Evolutionary conservation across 1,284 basidiomycete species (phyloP).

Genomic region (Leccinum pachyderme): DNA sequence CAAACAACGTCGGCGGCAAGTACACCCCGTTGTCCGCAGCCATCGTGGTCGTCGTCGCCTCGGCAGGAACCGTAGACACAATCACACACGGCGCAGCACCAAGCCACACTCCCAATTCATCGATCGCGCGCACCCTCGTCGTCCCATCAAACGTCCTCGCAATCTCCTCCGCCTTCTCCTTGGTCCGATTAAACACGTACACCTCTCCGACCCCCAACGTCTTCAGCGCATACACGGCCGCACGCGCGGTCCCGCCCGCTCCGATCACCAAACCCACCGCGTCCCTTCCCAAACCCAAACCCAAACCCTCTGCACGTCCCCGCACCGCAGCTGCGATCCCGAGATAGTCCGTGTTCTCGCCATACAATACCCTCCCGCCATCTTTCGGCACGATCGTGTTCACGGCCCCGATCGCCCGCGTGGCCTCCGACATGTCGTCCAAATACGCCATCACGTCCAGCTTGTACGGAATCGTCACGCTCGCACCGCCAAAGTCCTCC

Average conservation of each 20-base stretch:
- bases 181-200: constrained; percentile 85
- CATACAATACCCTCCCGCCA: constrained; percentile 51
- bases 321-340: constrained; percentile 70
- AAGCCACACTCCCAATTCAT: constrained; percentile 56
- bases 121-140: constrained; percentile 53
- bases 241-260: constrained; percentile 89
- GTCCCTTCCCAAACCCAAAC: constrained; percentile 23
- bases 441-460: constrained; percentile 82
- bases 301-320: constrained; percentile 29
- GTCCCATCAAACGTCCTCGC: constrained; percentile 60
- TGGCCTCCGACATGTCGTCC: constrained; percentile 75
- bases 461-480: constrained; percentile 95
- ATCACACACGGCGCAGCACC: constrained; percentile 70
- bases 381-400: constrained; percentile 78
- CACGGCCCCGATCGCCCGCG: constrained; percentile 84
- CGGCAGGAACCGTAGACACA: constrained; percentile 83
- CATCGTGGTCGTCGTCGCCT: constrained; percentile 52
- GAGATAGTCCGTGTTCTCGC: constrained; percentile 94
- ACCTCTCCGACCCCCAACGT: constrained; percentile 67
- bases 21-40: constrained; percentile 38
- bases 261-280: constrained; percentile 78
- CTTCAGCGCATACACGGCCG: constrained; percentile 86
- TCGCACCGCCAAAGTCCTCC: constrained; percentile 89
- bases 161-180: constrained; percentile 67
- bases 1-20: constrained; percentile 58